A percentile compares a stretch with the other conserved stretches of the same genome.
phyloP scores from a whole-genome alignment of 2,329 filamentous ascomycete species.

The Elsinoe batatas region DNA sequence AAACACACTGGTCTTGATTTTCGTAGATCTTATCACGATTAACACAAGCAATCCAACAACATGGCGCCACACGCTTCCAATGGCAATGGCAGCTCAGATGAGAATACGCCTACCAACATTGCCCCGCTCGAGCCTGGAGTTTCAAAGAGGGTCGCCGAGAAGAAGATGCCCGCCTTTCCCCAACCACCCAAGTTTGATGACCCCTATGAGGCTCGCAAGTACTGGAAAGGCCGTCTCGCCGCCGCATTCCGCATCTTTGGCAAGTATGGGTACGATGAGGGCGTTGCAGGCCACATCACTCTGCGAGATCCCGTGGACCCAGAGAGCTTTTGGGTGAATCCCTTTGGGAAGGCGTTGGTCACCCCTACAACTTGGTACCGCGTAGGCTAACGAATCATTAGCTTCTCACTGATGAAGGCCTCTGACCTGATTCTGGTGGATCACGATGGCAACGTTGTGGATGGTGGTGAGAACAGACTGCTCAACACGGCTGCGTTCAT shows the following conservation, averaged over 20 bases:
- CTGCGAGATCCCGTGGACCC: constrained; percentile 32
- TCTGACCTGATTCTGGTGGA: constrained; percentile 39
- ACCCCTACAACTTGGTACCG: no score
- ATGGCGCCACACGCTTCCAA: constrained; percentile 16
- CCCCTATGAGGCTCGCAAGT: constrained; percentile 32
- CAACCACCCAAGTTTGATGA: constrained; percentile 26
- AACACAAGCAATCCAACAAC: background rate
- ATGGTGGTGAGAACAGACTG: constrained; percentile 29
- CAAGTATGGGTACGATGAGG: constrained; percentile 26
- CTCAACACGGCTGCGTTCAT: constrained; percentile 39
- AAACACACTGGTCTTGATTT: background rate
- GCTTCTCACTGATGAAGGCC: constrained; percentile 36
- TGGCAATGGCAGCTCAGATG: constrained; percentile 3
- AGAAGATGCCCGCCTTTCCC: constrained; percentile 14
- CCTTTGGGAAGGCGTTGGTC: constrained; percentile 24
- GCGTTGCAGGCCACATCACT: constrained; percentile 33
- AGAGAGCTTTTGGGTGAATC: constrained; percentile 33
- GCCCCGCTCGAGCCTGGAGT: constrained; percentile 17
- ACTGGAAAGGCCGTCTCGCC: constrained; percentile 35
- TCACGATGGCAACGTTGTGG: constrained; percentile 34
- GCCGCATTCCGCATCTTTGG: constrained; percentile 37
- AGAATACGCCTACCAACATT: constrained; percentile 10
- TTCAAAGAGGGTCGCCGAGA: constrained; percentile 10
- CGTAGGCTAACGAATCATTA: constrained; percentile 15
- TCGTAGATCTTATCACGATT: background rate